phyloP scores from a whole-genome alignment of 345 rosid genomes.

The Salix udensis region DNA sequence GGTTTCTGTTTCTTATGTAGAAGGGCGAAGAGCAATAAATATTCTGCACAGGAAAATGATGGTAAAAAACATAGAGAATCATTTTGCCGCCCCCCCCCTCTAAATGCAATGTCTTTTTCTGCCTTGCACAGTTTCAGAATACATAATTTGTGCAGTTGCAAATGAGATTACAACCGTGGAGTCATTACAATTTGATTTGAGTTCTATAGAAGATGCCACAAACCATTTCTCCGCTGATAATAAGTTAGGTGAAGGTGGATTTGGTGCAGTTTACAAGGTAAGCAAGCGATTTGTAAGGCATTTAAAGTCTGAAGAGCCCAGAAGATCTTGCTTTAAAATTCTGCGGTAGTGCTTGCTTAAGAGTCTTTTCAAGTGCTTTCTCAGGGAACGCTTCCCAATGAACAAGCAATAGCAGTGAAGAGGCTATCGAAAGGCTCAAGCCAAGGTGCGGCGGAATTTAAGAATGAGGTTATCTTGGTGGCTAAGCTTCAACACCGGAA shows the following conservation, averaged over 20 bases:
- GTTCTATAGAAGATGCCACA: constrained; percentile 40
- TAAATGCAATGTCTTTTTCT: background rate
- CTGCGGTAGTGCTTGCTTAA: background rate
- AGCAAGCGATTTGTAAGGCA: background rate
- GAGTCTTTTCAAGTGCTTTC: background rate
- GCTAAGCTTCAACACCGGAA: constrained; percentile 52
- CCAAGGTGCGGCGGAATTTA: constrained; percentile 47
- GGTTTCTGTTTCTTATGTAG: constrained; percentile 28
- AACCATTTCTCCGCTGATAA: constrained; percentile 44
- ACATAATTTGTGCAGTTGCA: constrained; percentile 23
- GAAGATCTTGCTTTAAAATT: background rate
- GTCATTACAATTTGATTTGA: constrained; percentile 41
- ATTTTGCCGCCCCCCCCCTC: too few species aligned
- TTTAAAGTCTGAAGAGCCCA: background rate
- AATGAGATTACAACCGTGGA: constrained; percentile 34
- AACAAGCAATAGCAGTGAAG: constrained; percentile 45
- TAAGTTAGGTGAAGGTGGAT: constrained; percentile 70
- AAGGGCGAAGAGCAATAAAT: constrained; percentile 27
- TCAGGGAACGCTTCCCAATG: constrained; percentile 40
- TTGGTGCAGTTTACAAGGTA: constrained; percentile 67
- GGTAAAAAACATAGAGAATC: constrained; percentile 17
- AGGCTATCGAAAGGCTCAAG: constrained; percentile 36
- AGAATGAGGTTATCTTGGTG: constrained; percentile 43
- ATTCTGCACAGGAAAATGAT: constrained; percentile 17
- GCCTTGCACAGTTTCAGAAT: background rate